A percentile compares a stretch with the other conserved stretches of the same genome.
Evolutionary conservation across 225 moss, liverwort and hornwort genomes (phyloP).

Genomic region (Lunularia cruciata): DNA sequence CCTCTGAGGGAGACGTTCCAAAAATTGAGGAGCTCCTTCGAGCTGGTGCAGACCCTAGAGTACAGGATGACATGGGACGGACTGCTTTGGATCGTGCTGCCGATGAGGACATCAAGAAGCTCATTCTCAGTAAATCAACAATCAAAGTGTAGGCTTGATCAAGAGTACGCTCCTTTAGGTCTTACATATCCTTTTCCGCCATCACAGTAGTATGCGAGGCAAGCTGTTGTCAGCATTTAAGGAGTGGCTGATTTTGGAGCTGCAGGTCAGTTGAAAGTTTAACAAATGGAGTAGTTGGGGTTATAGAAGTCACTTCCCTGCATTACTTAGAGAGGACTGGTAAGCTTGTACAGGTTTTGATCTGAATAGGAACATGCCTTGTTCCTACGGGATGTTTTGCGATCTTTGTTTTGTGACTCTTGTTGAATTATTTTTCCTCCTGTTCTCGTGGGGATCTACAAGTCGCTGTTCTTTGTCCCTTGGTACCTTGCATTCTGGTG

Average conservation of each 20-base stretch:
- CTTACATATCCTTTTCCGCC: not conserved
- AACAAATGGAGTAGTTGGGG: not conserved
- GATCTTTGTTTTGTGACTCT: no score
- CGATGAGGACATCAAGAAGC: slow-evolving; percentile 62
- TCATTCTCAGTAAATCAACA: slow-evolving; percentile 62
- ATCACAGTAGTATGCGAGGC: not conserved
- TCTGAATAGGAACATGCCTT: not conserved
- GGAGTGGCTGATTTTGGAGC: not conserved
- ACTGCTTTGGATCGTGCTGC: slow-evolving; percentile 70
- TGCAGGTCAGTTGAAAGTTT: not conserved
- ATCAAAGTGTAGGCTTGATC: slow-evolving; percentile 32
- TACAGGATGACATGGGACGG: slow-evolving; percentile 66
- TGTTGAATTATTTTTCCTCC: no score
- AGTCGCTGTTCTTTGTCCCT: no score
- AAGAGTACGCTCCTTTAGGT: not conserved
- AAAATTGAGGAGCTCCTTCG: slow-evolving; percentile 88
- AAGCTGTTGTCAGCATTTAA: not conserved
- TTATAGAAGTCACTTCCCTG: not conserved
- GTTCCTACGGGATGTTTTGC: not conserved
- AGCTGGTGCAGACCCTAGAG: slow-evolving; percentile 65
- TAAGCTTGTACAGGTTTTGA: slow-evolving; percentile 12
- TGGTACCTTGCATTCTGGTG: no score
- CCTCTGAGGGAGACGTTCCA: slow-evolving; percentile 79
- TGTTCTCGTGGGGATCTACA: no score
- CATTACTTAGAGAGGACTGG: not conserved